phyloP scores from a whole-genome alignment of 371 early-diverging fungal species.

The Mortierella sp. region DNA sequence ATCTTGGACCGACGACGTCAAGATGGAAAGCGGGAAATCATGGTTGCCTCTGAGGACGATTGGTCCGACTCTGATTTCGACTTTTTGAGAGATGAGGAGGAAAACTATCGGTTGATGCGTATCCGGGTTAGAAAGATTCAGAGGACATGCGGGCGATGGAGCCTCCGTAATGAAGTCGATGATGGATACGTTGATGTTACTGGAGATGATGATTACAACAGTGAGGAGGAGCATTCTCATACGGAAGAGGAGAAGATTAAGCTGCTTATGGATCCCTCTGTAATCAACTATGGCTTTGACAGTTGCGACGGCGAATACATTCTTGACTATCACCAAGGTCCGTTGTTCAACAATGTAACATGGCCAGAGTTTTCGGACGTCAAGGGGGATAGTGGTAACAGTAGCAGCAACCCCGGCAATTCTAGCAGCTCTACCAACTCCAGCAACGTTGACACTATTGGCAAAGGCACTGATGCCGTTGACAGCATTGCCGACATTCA shows the following conservation, averaged over 20 bases:
- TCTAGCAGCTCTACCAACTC: neutral
- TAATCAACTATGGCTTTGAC: constrained; percentile 53
- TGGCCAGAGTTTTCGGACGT: constrained; percentile 52
- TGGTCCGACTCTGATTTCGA: constrained; percentile 51
- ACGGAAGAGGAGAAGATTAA: constrained; percentile 22
- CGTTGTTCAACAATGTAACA: constrained; percentile 49
- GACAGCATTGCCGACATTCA: neutral
- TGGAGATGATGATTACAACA: constrained; percentile 1
- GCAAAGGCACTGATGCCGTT: neutral
- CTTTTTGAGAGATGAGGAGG: constrained; percentile 36
- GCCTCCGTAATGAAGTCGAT: neutral
- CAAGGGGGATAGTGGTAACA: constrained; percentile 11
- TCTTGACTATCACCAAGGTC: constrained; percentile 44
- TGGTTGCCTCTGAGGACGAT: constrained; percentile 39
- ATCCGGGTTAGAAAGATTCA: constrained; percentile 23
- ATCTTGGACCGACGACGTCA: constrained; percentile 20
- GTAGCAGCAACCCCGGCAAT: neutral
- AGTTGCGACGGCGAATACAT: constrained; percentile 44
- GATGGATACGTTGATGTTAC: neutral
- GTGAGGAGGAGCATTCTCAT: constrained; percentile 1
- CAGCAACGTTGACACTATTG: neutral
- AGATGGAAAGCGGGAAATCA: constrained; percentile 31
- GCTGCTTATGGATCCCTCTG: constrained; percentile 44
- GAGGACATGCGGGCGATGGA: constrained; percentile 10
- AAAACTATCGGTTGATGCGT: constrained; percentile 37